Percentiles rank a stretch among this genome's conserved stretches.
Evolutionary conservation across 2,329 filamentous ascomycete species (phyloP).

Genomic region (Trichoderma sp.): DNA sequence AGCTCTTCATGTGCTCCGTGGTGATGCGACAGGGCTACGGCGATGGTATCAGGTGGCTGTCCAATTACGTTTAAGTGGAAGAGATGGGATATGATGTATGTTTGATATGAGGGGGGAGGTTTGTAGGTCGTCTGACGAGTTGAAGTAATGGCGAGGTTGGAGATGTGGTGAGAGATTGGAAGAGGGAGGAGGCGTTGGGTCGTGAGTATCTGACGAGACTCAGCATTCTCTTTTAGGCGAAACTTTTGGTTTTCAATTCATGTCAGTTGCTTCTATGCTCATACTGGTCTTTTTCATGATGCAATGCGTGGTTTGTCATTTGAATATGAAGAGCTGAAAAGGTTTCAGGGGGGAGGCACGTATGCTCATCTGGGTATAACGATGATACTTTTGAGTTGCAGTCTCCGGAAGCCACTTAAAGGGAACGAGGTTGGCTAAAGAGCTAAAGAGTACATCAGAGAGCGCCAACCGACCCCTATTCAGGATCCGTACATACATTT

Average conservation of each 20-base stretch:
- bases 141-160: neutral
- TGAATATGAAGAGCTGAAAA: neutral
- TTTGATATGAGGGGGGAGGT: neutral
- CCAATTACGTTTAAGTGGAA: slow-evolving; percentile 80
- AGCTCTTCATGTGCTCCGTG: slow-evolving; percentile 99
- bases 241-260: slow-evolving; percentile 29
- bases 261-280: slow-evolving; percentile 34
- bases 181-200: slow-evolving; percentile 31
- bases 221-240: slow-evolving; percentile 44
- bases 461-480: neutral
- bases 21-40: slow-evolving; percentile 97
- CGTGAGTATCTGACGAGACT: slow-evolving; percentile 39
- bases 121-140: neutral
- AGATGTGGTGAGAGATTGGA: slow-evolving; percentile 27
- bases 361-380: neutral
- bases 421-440: neutral
- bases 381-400: neutral
- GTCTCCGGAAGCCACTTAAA: neutral
- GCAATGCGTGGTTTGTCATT: neutral
- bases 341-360: no score
- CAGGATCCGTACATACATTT: neutral
- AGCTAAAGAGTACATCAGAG: neutral
- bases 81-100: neutral
- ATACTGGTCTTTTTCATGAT: slow-evolving; percentile 34
- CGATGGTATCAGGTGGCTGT: slow-evolving; percentile 88